These are phyloP conservation scores for Grigorovia transvaalensis DNA, from an alignment of 805 yeast species.

Conservation along the genomic window DNA sequence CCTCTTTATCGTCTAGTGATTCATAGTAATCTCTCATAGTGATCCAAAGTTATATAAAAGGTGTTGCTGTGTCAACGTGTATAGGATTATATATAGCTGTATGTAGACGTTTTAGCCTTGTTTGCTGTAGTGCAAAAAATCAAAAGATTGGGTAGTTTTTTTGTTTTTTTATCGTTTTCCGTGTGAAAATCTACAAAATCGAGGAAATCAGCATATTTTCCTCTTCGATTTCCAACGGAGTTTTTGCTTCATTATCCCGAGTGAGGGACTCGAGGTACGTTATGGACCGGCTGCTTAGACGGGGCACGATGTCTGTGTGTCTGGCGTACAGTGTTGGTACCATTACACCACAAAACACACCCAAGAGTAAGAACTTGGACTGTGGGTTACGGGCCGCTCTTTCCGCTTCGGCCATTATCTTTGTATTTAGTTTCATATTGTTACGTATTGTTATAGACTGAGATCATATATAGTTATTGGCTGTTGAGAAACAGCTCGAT, in stretches of 20 bases:
- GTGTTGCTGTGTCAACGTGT: neutral
- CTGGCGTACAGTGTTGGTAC: slow-evolving; percentile 20
- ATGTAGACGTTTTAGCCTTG: neutral
- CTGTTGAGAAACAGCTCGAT: neutral
- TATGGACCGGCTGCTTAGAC: neutral
- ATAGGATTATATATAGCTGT: neutral
- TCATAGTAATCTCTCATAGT: neutral
- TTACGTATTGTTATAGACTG: neutral
- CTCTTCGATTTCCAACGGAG: slow-evolving; percentile 2
- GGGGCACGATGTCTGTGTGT: slow-evolving; percentile 11
- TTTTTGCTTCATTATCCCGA: neutral
- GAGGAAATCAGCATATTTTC: slow-evolving; percentile 17
- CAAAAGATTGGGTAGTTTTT: neutral
- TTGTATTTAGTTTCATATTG: slow-evolving; percentile 20
- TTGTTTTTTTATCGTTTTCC: neutral
- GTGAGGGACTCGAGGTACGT: neutral
- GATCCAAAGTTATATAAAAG: too few relatives aligned
- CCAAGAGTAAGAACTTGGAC: slow-evolving; percentile 18
- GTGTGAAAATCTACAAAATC: slow-evolving; percentile 7
- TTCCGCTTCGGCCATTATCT: slow-evolving; percentile 21
- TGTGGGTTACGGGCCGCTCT: slow-evolving; percentile 17
- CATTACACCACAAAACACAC: slow-evolving; percentile 20
- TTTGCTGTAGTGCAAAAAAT: neutral
- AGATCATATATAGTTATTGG: neutral
- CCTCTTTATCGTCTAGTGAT: neutral